Evolutionary conservation across 805 yeast species (phyloP).

Genomic region (Starmerella roubikii): DNA sequence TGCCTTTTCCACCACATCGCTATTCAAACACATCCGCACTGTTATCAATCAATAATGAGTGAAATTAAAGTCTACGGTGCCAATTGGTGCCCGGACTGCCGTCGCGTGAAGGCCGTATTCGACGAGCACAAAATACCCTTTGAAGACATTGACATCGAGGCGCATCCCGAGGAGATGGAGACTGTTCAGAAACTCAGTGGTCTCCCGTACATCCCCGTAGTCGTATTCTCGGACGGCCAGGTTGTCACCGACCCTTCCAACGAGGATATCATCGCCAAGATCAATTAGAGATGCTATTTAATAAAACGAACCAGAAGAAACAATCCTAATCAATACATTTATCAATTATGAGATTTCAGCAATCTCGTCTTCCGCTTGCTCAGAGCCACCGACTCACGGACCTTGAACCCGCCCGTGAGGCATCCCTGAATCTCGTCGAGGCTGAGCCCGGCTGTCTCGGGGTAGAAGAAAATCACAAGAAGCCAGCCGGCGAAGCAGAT

Average conservation of each 20-base stretch:
- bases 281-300: not conserved
- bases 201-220: conserved; percentile 17
- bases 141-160: conserved; percentile 18
- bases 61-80: conserved; percentile 17
- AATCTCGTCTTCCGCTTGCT: conserved; percentile 28
- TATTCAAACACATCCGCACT: too few relatives aligned
- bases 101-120: conserved; percentile 16
- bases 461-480: conserved; percentile 72
- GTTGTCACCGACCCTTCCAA: conserved; percentile 19
- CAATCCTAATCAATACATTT: too few relatives aligned
- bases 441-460: conserved; percentile 81
- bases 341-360: not conserved
- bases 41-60: too few relatives aligned
- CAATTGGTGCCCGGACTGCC: conserved; percentile 22
- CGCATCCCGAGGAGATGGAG: conserved; percentile 16
- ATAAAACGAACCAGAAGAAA: too few relatives aligned
- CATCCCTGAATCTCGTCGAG: conserved; percentile 82
- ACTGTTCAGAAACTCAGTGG: conserved; percentile 16
- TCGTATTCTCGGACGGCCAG: conserved; percentile 16
- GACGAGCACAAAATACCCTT: conserved; percentile 10
- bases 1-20: too few relatives aligned
- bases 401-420: conserved; percentile 74
- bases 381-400: conserved; percentile 45
- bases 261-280: conserved; percentile 13
- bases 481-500: conserved; percentile 58